Evolutionary conservation across 768 basidiomycete species (phyloP).

Genomic region (Amanita pseudoporphyria): DNA sequence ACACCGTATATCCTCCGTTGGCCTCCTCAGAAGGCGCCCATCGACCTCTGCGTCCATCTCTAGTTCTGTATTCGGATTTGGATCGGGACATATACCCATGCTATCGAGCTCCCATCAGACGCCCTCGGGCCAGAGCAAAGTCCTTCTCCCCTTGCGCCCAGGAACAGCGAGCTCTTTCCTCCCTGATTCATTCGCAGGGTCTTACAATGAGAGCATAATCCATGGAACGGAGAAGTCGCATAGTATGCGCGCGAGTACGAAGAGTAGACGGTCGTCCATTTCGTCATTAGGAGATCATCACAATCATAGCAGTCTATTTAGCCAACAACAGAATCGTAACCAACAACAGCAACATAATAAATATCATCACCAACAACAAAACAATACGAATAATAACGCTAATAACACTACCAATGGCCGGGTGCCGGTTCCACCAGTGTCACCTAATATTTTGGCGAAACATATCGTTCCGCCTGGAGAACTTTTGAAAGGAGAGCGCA

Average conservation of each 20-base stretch:
- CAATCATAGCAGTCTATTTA: conserved; percentile 11
- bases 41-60: neutral
- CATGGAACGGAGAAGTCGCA: conserved; percentile 2
- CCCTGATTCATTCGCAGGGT: neutral
- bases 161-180: conserved; percentile 7
- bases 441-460: conserved; percentile 19
- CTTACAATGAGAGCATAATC: neutral
- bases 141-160: conserved; percentile 16
- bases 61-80: neutral
- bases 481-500: conserved; percentile 29
- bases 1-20: neutral
- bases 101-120: neutral
- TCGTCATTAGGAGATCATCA: neutral
- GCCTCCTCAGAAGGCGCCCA: neutral
- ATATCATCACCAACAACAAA: conserved; percentile 47
- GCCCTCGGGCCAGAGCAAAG: neutral
- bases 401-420: conserved; percentile 23
- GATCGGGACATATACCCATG: too few relatives aligned
- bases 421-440: conserved; percentile 3
- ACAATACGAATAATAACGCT: conserved; percentile 22
- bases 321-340: conserved; percentile 8
- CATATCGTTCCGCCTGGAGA: conserved; percentile 52
- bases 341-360: conserved; percentile 35
- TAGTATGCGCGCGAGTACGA: neutral
- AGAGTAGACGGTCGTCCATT: conserved; percentile 6